Evolutionary conservation across 2,329 filamentous ascomycete genomes (phyloP).

Genomic region (Beauveria sp.): DNA sequence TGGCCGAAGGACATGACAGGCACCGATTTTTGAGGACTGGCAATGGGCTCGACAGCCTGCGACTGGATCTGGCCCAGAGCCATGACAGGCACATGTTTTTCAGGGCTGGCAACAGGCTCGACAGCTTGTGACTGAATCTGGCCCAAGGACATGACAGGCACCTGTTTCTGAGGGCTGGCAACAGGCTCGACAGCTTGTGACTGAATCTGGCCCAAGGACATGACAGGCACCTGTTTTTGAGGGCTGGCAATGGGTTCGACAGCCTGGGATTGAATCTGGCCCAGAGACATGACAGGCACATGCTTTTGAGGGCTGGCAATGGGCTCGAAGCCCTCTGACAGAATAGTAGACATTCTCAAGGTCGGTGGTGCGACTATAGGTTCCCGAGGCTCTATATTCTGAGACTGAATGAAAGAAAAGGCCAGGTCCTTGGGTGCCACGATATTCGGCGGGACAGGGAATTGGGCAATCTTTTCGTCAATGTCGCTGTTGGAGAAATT

Average conservation of each 20-base stretch:
- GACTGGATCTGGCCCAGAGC: slow-evolving; percentile 19
- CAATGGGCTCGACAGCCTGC: slow-evolving; percentile 24
- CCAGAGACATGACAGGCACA: slow-evolving; percentile 19
- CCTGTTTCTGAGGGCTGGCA: slow-evolving; percentile 16
- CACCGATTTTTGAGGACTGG: slow-evolving; percentile 17
- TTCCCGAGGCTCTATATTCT: slow-evolving; percentile 35
- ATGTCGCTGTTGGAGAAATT: slow-evolving; percentile 46
- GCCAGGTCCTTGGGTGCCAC: slow-evolving; percentile 29
- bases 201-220: slow-evolving; percentile 20
- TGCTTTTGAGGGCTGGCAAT: slow-evolving; percentile 18
- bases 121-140: slow-evolving; percentile 21
- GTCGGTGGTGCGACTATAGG: slow-evolving; percentile 16
- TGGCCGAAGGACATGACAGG: slow-evolving; percentile 21
- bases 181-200: slow-evolving; percentile 24
- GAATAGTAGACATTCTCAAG: slow-evolving; percentile 21
- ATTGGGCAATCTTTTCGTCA: slow-evolving; percentile 44
- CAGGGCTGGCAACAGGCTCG: slow-evolving; percentile 24
- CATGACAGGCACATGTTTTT: slow-evolving; percentile 19
- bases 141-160: slow-evolving; percentile 20
- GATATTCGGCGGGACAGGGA: slow-evolving; percentile 46
- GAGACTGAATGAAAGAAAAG: slow-evolving; percentile 37
- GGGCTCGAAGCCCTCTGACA: slow-evolving; percentile 24
- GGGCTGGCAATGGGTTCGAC: slow-evolving; percentile 27
- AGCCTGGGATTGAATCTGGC: slow-evolving; percentile 18
- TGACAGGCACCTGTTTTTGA: slow-evolving; percentile 16